A percentile compares a stretch with the other conserved stretches of the same genome.
phyloP scores from a whole-genome alignment of 2,329 filamentous ascomycete species.

The Neocatenulostroma microsporum region DNA sequence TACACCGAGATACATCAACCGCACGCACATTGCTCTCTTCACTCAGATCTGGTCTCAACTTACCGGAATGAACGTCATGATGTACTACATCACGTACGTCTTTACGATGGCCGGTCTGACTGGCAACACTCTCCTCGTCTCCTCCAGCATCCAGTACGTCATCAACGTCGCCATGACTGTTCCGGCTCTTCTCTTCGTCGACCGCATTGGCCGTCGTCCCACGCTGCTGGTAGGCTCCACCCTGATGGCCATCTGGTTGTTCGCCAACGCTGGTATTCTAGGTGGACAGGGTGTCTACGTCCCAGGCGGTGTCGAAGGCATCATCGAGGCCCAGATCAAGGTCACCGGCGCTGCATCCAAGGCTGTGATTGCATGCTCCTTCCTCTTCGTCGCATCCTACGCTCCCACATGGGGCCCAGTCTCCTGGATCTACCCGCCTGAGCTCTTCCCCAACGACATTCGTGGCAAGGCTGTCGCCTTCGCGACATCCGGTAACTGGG shows the following conservation, averaged over 20 bases:
- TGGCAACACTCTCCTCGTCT: constrained; percentile 50
- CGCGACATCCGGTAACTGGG: constrained; percentile 48
- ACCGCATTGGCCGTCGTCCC: constrained; percentile 65
- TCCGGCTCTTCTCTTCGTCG: constrained; percentile 65
- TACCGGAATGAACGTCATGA: constrained; percentile 70
- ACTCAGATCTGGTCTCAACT: constrained; percentile 70
- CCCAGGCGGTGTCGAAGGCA: constrained; percentile 31
- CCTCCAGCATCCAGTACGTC: constrained; percentile 64
- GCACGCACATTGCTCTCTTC: constrained; percentile 63
- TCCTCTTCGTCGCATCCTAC: constrained; percentile 64
- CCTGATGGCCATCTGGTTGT: constrained; percentile 57
- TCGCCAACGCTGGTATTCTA: constrained; percentile 55
- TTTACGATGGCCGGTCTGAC: constrained; percentile 62
- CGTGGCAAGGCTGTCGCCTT: constrained; percentile 58
- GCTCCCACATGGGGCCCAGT: constrained; percentile 58
- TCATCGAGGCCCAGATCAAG: constrained; percentile 35
- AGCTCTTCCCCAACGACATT: constrained; percentile 45
- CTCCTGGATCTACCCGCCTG: constrained; percentile 30
- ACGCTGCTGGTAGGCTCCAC: constrained; percentile 58
- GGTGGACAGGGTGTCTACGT: constrained; percentile 47
- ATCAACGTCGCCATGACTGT: constrained; percentile 77
- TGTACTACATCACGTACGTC: constrained; percentile 48
- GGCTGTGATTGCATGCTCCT: constrained; percentile 59
- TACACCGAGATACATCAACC: constrained; percentile 64
- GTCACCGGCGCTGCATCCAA: constrained; percentile 34